phyloP scores from a whole-genome alignment of 768 basidiomycete genomes.

The Exidia glandulosa region DNA sequence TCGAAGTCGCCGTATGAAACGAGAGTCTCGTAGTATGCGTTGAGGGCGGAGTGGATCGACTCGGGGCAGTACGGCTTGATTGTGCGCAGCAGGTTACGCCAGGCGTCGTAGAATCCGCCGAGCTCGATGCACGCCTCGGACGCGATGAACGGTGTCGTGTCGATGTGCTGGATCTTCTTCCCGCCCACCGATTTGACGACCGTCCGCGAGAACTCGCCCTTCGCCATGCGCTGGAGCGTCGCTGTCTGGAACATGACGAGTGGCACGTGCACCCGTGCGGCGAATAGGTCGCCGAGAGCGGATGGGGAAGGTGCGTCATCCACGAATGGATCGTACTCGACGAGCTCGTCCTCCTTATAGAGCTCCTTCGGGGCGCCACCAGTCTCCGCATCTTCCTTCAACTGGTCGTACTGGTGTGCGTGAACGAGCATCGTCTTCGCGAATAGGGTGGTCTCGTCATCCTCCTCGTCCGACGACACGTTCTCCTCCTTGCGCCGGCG shows the following conservation, averaged over 20 bases:
- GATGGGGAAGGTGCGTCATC: neutral
- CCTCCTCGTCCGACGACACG: neutral
- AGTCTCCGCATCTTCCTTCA: neutral
- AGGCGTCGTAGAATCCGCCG: neutral
- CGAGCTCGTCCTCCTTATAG: neutral
- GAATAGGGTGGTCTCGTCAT: neutral
- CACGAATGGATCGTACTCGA: neutral
- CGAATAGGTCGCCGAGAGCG: neutral
- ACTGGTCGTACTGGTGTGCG: neutral
- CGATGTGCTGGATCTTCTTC: neutral
- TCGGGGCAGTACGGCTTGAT: neutral
- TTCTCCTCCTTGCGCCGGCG: neutral
- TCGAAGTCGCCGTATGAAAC: neutral
- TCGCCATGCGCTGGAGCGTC: neutral
- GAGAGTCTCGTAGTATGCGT: neutral
- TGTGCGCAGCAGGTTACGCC: neutral
- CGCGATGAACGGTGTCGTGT: neutral
- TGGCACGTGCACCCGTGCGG: neutral
- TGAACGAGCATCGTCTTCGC: neutral
- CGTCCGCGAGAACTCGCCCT: neutral
- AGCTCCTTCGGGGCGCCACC: neutral
- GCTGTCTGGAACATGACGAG: neutral
- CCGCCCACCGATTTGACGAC: neutral
- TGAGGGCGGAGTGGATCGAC: neutral
- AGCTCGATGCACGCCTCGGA: neutral